Percentiles rank a stretch among this genome's conserved stretches.
phyloP scores from a whole-genome alignment of 129 eudicot genomes.

The Chrysanthemum seticuspe region DNA sequence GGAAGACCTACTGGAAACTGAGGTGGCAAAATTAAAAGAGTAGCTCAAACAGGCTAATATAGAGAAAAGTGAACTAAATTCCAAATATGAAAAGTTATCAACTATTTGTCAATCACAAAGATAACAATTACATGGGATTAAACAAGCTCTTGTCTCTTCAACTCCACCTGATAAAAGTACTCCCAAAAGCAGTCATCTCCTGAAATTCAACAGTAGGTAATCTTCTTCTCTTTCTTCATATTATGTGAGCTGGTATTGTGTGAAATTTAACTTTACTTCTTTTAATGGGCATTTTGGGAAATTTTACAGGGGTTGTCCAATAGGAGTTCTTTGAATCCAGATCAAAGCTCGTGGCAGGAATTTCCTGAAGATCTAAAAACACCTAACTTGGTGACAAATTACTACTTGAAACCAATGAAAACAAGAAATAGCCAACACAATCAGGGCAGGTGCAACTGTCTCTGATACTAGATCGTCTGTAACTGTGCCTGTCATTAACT shows the following conservation, averaged over 20 bases:
- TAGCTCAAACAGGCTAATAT: conserved; percentile 48
- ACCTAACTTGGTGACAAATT: conserved; percentile 22
- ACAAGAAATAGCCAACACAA: conserved; percentile 50
- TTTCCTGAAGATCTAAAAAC: conserved; percentile 46
- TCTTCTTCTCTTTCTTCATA: not conserved
- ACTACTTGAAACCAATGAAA: conserved; percentile 48
- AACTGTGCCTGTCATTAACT: conserved; percentile 10
- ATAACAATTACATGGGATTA: conserved; percentile 77
- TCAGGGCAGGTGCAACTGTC: conserved; percentile 28
- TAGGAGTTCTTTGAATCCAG: conserved; percentile 49
- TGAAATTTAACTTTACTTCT: not conserved
- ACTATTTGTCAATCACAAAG: conserved; percentile 83
- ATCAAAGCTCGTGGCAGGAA: conserved; percentile 65
- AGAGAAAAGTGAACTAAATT: conserved; percentile 73
- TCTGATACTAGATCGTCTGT: conserved; percentile 10
- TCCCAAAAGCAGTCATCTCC: conserved; percentile 34
- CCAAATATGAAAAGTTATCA: conserved; percentile 73
- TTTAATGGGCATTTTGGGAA: conserved; percentile 12
- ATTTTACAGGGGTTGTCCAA: conserved; percentile 46
- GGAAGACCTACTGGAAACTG: conserved; percentile 49
- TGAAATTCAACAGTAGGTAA: conserved; percentile 41
- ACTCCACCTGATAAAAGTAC: conserved; percentile 43
- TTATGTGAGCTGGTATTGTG: not conserved
- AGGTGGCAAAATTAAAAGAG: conserved; percentile 62
- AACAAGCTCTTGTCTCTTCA: conserved; percentile 69